Conservation (phyloP, 2,329 filamentous ascomycete genomes). For the Xylariaceae sp. region DNA sequence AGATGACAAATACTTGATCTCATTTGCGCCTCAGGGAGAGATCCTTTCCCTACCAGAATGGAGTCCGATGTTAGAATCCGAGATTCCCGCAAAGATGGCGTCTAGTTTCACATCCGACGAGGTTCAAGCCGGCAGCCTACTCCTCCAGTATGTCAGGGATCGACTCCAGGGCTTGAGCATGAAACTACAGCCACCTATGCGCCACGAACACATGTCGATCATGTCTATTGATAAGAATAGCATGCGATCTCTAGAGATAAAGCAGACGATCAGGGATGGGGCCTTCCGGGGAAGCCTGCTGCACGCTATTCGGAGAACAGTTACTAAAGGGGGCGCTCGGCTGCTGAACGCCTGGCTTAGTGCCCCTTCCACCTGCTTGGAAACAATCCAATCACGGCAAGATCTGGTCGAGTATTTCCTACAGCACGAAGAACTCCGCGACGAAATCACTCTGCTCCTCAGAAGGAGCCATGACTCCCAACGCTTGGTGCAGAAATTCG, state of each 20-base stretch:
- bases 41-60: slow-evolving; percentile 64
- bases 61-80: slow-evolving; percentile 75
- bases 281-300: slow-evolving; percentile 80
- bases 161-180: slow-evolving; percentile 77
- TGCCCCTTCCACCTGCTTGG: slow-evolving; percentile 85
- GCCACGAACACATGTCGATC: slow-evolving; percentile 72
- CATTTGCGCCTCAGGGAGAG: slow-evolving; percentile 61
- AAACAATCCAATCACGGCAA: slow-evolving; percentile 76
- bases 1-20: slow-evolving; percentile 76
- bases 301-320: slow-evolving; percentile 85
- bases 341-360: slow-evolving; percentile 84
- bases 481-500: slow-evolving; percentile 90
- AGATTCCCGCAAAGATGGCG: slow-evolving; percentile 58
- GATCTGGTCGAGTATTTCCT: slow-evolving; percentile 81
- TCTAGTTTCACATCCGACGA: slow-evolving; percentile 68
- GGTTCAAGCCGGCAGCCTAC: slow-evolving; percentile 72
- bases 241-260: slow-evolving; percentile 85
- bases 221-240: slow-evolving; percentile 95
- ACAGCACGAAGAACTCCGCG: slow-evolving; percentile 65
- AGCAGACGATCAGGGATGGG: slow-evolving; percentile 81
- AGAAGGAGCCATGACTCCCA: slow-evolving; percentile 81
- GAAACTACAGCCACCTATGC: slow-evolving; percentile 80
- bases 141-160: slow-evolving; percentile 84
- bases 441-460: slow-evolving; percentile 69
- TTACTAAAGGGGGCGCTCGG: slow-evolving; percentile 87